Conservation (phyloP, 2,329 filamentous ascomycete genomes). For the Diaporthe helianthi region DNA sequence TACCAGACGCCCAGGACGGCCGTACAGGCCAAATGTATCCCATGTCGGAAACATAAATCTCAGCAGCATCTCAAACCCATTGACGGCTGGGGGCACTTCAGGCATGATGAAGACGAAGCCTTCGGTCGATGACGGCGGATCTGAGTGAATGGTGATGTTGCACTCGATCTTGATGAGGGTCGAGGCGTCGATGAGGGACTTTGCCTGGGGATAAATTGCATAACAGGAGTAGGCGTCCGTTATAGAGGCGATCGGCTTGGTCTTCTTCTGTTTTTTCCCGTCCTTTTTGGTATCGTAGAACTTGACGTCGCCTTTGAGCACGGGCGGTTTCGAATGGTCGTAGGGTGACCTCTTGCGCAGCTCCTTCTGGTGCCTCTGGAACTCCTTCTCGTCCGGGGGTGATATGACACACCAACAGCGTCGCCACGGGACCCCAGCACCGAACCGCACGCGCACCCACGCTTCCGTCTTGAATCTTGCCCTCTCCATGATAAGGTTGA, state of each 20-base stretch:
- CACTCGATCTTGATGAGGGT: slow-evolving; percentile 95
- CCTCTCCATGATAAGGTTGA: slow-evolving; percentile 85
- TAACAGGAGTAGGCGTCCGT: slow-evolving; percentile 91
- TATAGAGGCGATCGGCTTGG: slow-evolving; percentile 87
- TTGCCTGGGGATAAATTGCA: slow-evolving; percentile 94
- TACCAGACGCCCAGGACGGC: slow-evolving; percentile 83
- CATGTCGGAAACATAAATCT: slow-evolving; percentile 92
- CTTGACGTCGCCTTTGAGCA: slow-evolving; percentile 87
- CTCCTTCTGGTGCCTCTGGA: slow-evolving; percentile 81
- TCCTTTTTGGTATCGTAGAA: slow-evolving; percentile 85
- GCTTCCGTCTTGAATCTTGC: slow-evolving; percentile 80
- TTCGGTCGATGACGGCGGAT: slow-evolving; percentile 79
- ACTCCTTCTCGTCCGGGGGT: slow-evolving; percentile 93
- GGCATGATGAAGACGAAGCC: slow-evolving; percentile 99
- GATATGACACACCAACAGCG: slow-evolving; percentile 96
- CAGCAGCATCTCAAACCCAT: slow-evolving; percentile 94
- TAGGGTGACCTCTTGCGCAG: slow-evolving; percentile 84
- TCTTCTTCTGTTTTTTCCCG: slow-evolving; percentile 85
- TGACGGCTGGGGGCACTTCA: slow-evolving; percentile 88
- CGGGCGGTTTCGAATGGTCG: slow-evolving; percentile 70
- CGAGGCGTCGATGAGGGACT: slow-evolving; percentile 91
- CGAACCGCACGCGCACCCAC: slow-evolving; percentile 95
- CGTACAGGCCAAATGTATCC: slow-evolving; percentile 91
- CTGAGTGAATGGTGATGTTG: slow-evolving; percentile 83
- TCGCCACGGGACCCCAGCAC: slow-evolving; percentile 93